These are phyloP conservation scores for Centella asiatica DNA, from an alignment of 129 eudicot species.

Conservation along the genomic window DNA sequence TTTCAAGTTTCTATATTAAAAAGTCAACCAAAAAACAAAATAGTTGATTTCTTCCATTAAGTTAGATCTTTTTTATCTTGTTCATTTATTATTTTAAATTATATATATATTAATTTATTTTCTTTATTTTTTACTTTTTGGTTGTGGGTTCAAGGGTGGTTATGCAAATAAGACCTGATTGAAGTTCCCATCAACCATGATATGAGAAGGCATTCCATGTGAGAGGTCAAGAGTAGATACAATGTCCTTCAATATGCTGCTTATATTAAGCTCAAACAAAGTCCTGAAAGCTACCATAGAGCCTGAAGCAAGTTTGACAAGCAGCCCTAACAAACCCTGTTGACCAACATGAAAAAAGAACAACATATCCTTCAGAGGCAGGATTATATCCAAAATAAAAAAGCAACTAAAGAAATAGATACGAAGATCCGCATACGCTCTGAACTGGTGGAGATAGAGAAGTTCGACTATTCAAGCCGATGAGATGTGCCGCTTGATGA, in stretches of 20 bases:
- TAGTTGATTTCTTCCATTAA: too few relatives aligned
- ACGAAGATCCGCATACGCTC: conserved; percentile 35
- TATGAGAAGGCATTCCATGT: conserved; percentile 57
- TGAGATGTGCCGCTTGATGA: conserved; percentile 70
- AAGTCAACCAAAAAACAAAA: too few relatives aligned
- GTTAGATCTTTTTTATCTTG: not conserved
- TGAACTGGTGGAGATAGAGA: conserved; percentile 56
- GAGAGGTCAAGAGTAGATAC: conserved; percentile 46
- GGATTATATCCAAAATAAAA: not conserved
- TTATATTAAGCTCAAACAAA: conserved; percentile 71
- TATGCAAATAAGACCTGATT: conserved; percentile 37
- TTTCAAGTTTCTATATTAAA: too few relatives aligned
- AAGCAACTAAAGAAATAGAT: not conserved
- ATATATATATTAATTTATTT: not conserved
- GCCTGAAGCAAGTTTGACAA: conserved; percentile 80
- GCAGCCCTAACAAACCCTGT: conserved; percentile 76
- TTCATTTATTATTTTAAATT: not conserved
- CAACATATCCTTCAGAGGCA: not conserved
- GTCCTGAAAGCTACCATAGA: conserved; percentile 60
- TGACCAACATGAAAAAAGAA: conserved; percentile 12
- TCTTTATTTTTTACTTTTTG: too few relatives aligned
- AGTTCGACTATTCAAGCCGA: conserved; percentile 56
- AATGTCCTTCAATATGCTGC: conserved; percentile 59
- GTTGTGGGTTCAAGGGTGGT: not conserved
- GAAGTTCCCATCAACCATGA: conserved; percentile 46